phyloP scores from a whole-genome alignment of 164 flowering plant genomes.

The Chloranthus sessilifolius region DNA sequence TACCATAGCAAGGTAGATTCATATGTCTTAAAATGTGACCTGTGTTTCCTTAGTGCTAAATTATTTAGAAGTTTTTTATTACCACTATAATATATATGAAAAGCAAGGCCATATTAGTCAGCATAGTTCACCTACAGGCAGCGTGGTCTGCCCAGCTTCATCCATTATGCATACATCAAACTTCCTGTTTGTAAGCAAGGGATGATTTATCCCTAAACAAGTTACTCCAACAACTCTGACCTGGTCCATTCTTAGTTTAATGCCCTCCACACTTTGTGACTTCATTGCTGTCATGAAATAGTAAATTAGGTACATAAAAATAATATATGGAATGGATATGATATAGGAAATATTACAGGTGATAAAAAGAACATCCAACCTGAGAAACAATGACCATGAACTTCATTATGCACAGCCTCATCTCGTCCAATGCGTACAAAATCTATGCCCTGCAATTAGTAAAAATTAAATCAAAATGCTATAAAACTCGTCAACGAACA shows the following conservation, averaged over 20 bases:
- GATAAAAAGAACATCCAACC: conserved; percentile 32
- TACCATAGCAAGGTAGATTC: no score
- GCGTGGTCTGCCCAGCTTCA: conserved; percentile 97
- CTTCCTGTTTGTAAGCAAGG: conserved; percentile 74
- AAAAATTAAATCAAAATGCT: conserved; percentile 13
- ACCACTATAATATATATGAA: no score
- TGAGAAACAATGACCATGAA: conserved; percentile 68
- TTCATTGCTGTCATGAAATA: conserved; percentile 39
- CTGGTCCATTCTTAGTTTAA: conserved; percentile 52
- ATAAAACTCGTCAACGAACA: no score
- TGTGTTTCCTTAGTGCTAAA: no score
- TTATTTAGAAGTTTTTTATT: no score
- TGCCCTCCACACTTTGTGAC: conserved; percentile 50
- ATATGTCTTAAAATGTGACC: no score
- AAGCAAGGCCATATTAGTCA: no score
- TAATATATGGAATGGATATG: background rate
- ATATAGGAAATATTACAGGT: background rate
- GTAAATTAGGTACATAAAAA: conserved; percentile 3
- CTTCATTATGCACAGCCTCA: conserved; percentile 79
- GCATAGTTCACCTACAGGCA: conserved; percentile 59
- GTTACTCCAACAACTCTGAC: conserved; percentile 90
- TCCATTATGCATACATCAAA: conserved; percentile 98
- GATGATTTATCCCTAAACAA: conserved; percentile 83
- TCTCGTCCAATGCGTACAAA: conserved; percentile 86
- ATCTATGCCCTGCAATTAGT: conserved; percentile 60